Evolutionary conservation across 441 rosid genomes (phyloP).

Genomic region (Erodium moschatum): DNA sequence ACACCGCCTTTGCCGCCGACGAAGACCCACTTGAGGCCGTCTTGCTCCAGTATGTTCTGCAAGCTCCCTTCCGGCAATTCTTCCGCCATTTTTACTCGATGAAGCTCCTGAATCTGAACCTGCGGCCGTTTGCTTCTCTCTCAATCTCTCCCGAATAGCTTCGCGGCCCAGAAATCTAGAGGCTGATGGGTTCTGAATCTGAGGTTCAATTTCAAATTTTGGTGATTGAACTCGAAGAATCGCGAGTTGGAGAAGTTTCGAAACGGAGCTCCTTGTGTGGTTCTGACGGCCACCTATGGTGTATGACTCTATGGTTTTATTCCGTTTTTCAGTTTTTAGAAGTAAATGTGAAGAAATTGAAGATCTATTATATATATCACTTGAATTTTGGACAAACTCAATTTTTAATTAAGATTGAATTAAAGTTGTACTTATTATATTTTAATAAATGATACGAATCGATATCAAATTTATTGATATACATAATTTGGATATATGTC

Average conservation of each 20-base stretch:
- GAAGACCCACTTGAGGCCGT: slow-evolving; percentile 86
- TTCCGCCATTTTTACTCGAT: slow-evolving; percentile 28
- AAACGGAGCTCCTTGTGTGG: not conserved
- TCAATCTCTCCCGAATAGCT: no score
- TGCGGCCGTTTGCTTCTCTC: not conserved
- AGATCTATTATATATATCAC: no score
- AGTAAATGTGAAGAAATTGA: no score
- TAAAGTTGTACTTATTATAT: no score
- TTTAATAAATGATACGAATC: no score
- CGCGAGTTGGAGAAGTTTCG: not conserved
- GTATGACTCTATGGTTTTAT: no score
- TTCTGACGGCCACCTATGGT: no score
- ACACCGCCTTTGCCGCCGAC: slow-evolving; percentile 99
- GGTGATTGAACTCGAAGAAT: not conserved
- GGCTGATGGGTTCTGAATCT: not conserved
- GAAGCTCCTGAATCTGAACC: not conserved
- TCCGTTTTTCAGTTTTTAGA: no score
- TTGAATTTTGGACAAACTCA: no score
- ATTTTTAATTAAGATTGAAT: no score
- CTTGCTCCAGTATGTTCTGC: slow-evolving; percentile 69
- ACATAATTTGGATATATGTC: no score
- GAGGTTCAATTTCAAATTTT: not conserved
- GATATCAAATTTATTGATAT: no score
- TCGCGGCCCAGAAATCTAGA: not conserved
- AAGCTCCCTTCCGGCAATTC: slow-evolving; percentile 60